Evolutionary conservation across 345 rosid genomes (phyloP).

Genomic region (Eucalyptus polyanthemos): DNA sequence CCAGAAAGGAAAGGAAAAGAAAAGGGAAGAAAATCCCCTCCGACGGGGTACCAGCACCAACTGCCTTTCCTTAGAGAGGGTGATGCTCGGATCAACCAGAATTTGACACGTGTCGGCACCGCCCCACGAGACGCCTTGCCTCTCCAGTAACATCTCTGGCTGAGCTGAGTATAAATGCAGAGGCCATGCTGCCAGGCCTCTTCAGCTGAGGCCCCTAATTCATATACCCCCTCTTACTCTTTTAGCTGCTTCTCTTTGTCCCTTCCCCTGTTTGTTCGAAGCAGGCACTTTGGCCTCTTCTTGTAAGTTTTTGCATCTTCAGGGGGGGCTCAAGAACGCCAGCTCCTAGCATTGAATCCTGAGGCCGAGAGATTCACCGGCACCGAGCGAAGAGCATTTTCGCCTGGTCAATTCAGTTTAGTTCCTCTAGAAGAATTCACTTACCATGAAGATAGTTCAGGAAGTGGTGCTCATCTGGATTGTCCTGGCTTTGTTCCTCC

Average conservation of each 20-base stretch:
- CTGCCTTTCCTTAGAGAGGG: background rate
- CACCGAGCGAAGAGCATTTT: background rate
- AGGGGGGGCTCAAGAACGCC: background rate
- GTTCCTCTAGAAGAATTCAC: background rate
- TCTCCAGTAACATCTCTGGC: background rate
- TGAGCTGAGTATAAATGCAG: background rate
- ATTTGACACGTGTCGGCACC: conserved; percentile 29
- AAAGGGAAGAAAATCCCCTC: background rate
- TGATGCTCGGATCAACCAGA: conserved; percentile 3
- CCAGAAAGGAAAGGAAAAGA: background rate
- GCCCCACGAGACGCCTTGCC: background rate
- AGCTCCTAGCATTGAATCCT: background rate
- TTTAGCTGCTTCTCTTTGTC: background rate
- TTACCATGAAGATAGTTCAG: conserved; percentile 13
- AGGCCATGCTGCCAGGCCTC: background rate
- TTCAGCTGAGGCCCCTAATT: background rate
- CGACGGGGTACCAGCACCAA: background rate
- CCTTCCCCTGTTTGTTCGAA: background rate
- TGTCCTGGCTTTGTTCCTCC: background rate
- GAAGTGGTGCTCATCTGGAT: conserved; percentile 2
- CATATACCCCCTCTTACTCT: background rate
- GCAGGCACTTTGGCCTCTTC: background rate
- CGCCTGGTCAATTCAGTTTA: background rate
- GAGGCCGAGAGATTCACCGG: background rate
- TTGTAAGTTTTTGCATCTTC: background rate